Evolutionary conservation across 208 protist species (phyloP), one percentile per base, ranked within the genome.

Genomic region (Acanthamoeba royreba): DNA sequence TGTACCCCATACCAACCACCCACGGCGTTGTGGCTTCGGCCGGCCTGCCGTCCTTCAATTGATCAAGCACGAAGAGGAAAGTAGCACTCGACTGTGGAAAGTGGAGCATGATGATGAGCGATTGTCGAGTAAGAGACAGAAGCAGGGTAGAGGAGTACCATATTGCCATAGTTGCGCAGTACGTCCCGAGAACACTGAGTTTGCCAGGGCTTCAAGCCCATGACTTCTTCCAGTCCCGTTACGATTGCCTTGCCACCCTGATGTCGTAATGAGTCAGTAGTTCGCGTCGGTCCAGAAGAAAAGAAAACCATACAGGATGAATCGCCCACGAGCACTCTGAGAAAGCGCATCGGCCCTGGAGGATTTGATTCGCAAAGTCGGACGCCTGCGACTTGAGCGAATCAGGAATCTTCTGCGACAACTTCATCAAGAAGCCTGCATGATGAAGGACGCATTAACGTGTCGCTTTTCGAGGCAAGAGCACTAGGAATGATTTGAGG

Each of bases 361-460:
- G 35, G 28, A 88, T 53, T 38, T 88, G 69, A 22, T 88, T 22
- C 33, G 49, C 79, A 88, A 88, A 88, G 31, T 38, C 49, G 25
- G 79, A 47, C n/a, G 79, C 61, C 47, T 88, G 79, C 49, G n/a
- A 31, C 35, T 88, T 88, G 28, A 88, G 49, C 79, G 79, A 88
- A 0, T 88, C 79, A 0, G 79, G 79, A 61, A 88, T 88, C 47
- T 88, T 88, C 49, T 53, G 47, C 47, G 79, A 88, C 22, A 88
- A 22, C 35, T 88, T 88, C 79, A 88, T 88, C 47, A 88, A 63
- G 46, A 88, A 88, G 25, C 79, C 79, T 88, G 47, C n/a, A n/a
- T n/a, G n/a, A n/a, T n/a, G n/a, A n/a, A n/a, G n/a, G n/a, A n/a
- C n/a, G n/a, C n/a, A n/a, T n/a, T n/a, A n/a, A n/a, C n/a, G n/a